These are phyloP conservation scores for Suhomyces maxii DNA, from an alignment of 1,139 yeast genomes.

Conservation along the genomic window DNA sequence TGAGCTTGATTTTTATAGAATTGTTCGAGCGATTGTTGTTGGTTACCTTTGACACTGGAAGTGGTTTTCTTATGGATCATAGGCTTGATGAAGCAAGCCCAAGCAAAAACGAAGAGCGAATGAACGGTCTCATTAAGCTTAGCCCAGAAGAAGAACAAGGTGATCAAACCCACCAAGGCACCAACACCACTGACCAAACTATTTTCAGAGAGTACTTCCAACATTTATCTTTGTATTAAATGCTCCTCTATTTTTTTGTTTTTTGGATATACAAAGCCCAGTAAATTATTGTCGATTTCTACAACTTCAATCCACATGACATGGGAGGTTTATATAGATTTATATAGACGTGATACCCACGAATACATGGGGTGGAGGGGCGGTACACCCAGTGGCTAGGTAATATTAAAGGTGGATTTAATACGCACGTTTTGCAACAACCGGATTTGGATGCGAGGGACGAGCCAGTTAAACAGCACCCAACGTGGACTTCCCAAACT, in stretches of 20 bases:
- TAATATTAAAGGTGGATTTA: neutral
- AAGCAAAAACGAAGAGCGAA: constrained; percentile 38
- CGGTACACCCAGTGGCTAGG: neutral
- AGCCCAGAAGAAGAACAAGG: constrained; percentile 14
- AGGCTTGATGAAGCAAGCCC: constrained; percentile 73
- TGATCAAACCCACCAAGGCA: constrained; percentile 1
- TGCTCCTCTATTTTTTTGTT: too few species aligned
- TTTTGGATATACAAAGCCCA: neutral
- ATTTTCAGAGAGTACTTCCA: neutral
- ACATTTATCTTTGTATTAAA: neutral
- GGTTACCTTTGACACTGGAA: constrained; percentile 37
- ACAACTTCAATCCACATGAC: neutral
- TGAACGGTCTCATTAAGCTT: constrained; percentile 28
- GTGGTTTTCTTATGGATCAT: constrained; percentile 42
- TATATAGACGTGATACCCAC: neutral
- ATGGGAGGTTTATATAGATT: neutral
- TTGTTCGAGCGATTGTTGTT: constrained; percentile 67
- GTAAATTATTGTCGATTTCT: neutral
- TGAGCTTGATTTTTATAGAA: constrained; percentile 78
- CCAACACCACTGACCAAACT: constrained; percentile 1
- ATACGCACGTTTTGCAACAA: constrained; percentile 4
- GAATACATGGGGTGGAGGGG: neutral
- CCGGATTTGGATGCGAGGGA: too few species aligned
- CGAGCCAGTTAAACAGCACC: neutral
- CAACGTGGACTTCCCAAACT: constrained; percentile 1